Evolutionary conservation across 2,329 filamentous ascomycete genomes (phyloP), one percentile per base, ranked within the genome.

Genomic region (Sarocladiaceae sp.): DNA sequence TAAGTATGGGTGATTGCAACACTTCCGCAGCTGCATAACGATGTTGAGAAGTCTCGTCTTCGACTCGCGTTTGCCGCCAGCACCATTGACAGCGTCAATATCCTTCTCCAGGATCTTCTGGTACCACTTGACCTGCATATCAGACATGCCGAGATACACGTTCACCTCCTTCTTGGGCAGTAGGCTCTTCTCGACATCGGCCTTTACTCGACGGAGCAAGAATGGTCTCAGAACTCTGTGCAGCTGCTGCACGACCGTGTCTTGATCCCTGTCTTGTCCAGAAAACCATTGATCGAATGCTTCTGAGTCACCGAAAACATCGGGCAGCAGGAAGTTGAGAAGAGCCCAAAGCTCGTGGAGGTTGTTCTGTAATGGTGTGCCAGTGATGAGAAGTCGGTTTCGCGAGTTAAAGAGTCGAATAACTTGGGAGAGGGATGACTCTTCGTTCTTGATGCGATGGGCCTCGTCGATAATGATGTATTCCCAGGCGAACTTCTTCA

Each of bases 51-150:
- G 80, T 57, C 94, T 85, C 1, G 94, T 99, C 75, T 99, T 99
- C 28, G 93, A 97, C 71, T 99, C 94, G 55, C 92, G 88, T 73
- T 97, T 99, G 49, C 94, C 94, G 57, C 88, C 90, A 26, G 93
- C 94, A 55, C 94, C 94, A 60, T 99, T 99, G 62, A 99, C 93
- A 13, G 94, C 94, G 68, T 99, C 94, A 56, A 99, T 99, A 64
- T 99, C 94, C 72, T 97, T 99, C 65, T 99, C 94, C 3, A 99
- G 76, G 60, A 99, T 99, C 74, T 97, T 97, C 69, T 96, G 88
- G 66, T 99, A 99, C 93, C 94, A 99, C 66, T 94, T 96, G 60
- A 97, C 83, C 68, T 99, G 94, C 94, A 99, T 99, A 53, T 97
- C 92, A 1, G 94, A 92, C 93, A 99, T 97, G 59, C 93, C 94